These are phyloP conservation scores for Monilinia polystroma DNA, from an alignment of 2,329 filamentous ascomycete genomes.

Conservation along the genomic window DNA sequence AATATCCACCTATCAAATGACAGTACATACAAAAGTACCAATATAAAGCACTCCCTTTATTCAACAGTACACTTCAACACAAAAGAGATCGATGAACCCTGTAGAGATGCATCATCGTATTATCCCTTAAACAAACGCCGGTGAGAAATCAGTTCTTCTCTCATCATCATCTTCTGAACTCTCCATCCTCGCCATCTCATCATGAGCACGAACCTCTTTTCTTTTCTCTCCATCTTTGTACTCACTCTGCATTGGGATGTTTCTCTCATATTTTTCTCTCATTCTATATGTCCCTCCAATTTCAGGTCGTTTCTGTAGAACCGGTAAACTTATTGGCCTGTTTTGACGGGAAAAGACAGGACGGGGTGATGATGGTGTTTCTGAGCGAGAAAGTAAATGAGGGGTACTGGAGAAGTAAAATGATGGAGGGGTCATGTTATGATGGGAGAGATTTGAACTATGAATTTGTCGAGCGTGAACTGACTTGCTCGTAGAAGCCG, in stretches of 20 bases:
- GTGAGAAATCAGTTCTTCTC: conserved; percentile 10
- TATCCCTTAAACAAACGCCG: neutral
- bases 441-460: neutral
- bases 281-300: neutral
- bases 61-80: neutral
- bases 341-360: neutral
- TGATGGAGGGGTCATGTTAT: neutral
- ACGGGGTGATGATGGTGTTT: neutral
- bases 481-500: neutral
- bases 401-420: neutral
- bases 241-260: neutral
- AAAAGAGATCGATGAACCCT: neutral
- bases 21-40: too few species aligned
- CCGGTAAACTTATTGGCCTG: neutral
- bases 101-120: neutral
- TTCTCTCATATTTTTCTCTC: neutral
- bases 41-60: neutral
- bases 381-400: neutral
- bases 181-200: neutral
- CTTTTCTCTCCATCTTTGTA: neutral
- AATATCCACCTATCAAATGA: too few species aligned
- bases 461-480: neutral
- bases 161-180: neutral
- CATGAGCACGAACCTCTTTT: neutral
- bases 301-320: neutral